Evolutionary conservation across 228 moss, liverwort and hornwort species (phyloP).

Genomic region (Sphagnum magellanicum): DNA sequence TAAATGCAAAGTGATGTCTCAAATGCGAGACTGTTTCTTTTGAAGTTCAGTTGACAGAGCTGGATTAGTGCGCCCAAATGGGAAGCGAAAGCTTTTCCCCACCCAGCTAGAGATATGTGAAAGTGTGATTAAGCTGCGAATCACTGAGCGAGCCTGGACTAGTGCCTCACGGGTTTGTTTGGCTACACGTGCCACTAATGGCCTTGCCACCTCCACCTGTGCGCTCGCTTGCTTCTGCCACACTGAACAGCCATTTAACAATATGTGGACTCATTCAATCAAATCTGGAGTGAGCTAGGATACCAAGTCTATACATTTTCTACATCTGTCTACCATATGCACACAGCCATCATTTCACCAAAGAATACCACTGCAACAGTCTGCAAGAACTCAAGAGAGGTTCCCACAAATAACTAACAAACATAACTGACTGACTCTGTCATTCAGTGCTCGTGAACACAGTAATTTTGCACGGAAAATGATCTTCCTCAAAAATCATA

Average conservation of each 20-base stretch:
- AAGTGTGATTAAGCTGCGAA: conserved; percentile 69
- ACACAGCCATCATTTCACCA: no score
- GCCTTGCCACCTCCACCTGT: conserved; percentile 72
- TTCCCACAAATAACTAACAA: no score
- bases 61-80: conserved; percentile 31
- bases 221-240: conserved; percentile 77
- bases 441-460: no score
- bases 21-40: conserved; percentile 16
- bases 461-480: no score
- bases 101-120: conserved; percentile 83
- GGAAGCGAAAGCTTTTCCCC: conserved; percentile 25
- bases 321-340: no score
- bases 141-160: conserved; percentile 69
- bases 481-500: conserved; percentile 2
- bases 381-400: no score
- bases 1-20: not conserved
- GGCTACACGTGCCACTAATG: conserved; percentile 81
- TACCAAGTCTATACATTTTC: no score
- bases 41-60: conserved; percentile 28
- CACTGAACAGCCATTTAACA: conserved; percentile 69
- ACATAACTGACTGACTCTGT: no score
- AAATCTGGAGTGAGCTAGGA: not conserved
- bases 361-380: no score
- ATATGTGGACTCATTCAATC: not conserved
- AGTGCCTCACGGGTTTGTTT: conserved; percentile 73